Evolutionary conservation across 2,329 filamentous ascomycete genomes (phyloP), one percentile per base, ranked within the genome.

Genomic region (Claviceps digitariae): DNA sequence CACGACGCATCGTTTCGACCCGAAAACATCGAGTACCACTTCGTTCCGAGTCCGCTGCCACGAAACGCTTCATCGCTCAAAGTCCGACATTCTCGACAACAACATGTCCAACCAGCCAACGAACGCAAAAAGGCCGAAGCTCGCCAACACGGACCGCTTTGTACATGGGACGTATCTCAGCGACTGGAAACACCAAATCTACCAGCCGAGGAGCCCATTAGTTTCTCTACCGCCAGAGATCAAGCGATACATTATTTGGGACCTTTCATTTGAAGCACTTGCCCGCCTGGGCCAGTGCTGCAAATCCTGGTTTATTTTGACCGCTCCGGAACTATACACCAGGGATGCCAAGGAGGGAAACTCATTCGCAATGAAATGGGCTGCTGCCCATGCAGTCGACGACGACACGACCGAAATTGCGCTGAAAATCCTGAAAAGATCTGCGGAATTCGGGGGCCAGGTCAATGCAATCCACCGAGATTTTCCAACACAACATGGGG

Each of bases 101-200:
- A 47, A 31, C 0, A 8, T 17, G 13, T 6, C 15, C 8, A 13
- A 9, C n/a, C 36, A 25, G 9, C 8, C 20, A 25, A 17, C 20
- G 12, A 5, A n/a, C n/a, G n/a, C n/a, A n/a, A 21, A 34, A 48
- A 20, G 4, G 31, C 13, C 47, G 20, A 3, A 10, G 23, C 13
- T 23, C 3, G 27, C 15, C 40, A 44, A 15, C 6, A 56, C 76
- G 76, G 51, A 77, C 74, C 1, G 81, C 17, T 13, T 3, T 20
- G 20, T n/a, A 6, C 7, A 4, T 4, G 13, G 34, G 17, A 9
- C 17, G n/a, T 51, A 31, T 23, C 2, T 51, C 6, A 3, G 10
- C 17, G 40, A 2, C 8, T 51, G 50, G 40, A 13, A 25, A 10
- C 7, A 8, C 15, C 21, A 46, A 13, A 15, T 38, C 15, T 44